Conservation (phyloP, 1,284 basidiomycete genomes). For the Peniophora sp. region DNA sequence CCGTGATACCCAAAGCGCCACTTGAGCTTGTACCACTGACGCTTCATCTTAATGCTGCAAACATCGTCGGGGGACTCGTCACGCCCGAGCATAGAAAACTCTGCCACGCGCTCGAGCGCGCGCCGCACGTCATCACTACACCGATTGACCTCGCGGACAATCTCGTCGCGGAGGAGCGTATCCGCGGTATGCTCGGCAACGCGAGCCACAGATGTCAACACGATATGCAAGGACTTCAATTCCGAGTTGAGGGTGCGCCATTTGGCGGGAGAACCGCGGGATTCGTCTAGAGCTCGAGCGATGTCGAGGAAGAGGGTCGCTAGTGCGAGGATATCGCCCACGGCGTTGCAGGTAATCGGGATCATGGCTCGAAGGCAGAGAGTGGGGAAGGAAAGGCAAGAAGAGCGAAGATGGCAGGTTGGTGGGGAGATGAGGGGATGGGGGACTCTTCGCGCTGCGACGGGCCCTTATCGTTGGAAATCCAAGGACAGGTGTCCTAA, state of each 20-base stretch:
- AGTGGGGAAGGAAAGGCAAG: too few species aligned
- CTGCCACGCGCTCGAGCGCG: not conserved
- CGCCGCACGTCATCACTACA: not conserved
- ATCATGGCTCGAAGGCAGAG: too few species aligned
- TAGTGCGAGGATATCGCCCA: constrained; percentile 3
- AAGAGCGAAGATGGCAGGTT: too few species aligned
- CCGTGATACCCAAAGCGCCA: not conserved
- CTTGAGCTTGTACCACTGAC: not conserved
- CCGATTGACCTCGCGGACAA: not conserved
- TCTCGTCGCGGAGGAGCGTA: not conserved
- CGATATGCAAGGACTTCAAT: not conserved
- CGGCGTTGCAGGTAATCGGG: constrained; percentile 3
- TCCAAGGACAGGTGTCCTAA: too few species aligned
- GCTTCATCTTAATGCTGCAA: not conserved
- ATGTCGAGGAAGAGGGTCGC: not conserved
- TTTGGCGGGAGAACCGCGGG: not conserved
- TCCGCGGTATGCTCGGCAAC: not conserved
- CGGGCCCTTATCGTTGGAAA: too few species aligned
- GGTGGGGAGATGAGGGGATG: too few species aligned
- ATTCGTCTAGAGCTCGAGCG: constrained; percentile 1
- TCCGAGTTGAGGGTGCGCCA: not conserved
- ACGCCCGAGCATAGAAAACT: not conserved
- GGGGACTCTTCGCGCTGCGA: too few species aligned
- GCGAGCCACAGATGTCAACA: not conserved
- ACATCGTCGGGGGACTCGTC: not conserved